A percentile compares a stretch with the other conserved stretches of the same genome.
phyloP scores from a whole-genome alignment of 257 asterid species.

The Oldenlandia corymbosa region DNA sequence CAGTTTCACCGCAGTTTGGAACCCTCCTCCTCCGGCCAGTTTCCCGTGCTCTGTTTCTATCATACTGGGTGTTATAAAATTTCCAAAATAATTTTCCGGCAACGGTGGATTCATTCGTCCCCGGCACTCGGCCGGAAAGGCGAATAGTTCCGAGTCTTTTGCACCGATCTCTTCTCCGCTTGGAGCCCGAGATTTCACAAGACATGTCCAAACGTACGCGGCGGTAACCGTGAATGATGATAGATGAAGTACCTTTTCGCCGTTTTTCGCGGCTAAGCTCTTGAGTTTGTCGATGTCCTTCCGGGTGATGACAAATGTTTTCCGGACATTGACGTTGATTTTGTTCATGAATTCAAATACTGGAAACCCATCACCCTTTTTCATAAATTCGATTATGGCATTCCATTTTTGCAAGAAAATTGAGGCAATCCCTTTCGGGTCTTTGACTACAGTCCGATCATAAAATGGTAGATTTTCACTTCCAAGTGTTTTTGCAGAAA shows the following conservation, averaged over 20 bases:
- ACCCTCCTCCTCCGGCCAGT: slow-evolving; percentile 23
- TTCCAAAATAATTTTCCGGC: slow-evolving; percentile 37
- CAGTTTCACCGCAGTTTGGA: slow-evolving; percentile 20
- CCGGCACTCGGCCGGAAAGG: slow-evolving; percentile 23
- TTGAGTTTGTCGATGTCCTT: slow-evolving; percentile 22
- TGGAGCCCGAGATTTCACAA: slow-evolving; percentile 9
- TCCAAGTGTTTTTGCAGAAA: neutral
- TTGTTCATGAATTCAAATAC: too few relatives aligned
- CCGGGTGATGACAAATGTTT: slow-evolving; percentile 22
- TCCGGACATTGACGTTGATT: slow-evolving; percentile 26
- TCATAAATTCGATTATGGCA: neutral
- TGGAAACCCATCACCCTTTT: neutral
- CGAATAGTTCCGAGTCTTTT: slow-evolving; percentile 8
- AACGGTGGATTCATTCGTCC: slow-evolving; percentile 26
- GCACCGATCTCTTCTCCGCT: neutral
- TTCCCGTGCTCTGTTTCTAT: slow-evolving; percentile 3
- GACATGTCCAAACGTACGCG: slow-evolving; percentile 37
- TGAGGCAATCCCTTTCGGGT: slow-evolving; percentile 14
- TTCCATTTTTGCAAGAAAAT: slow-evolving; percentile 9
- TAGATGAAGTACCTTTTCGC: neutral
- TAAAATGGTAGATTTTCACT: slow-evolving; percentile 11
- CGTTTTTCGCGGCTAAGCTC: slow-evolving; percentile 6
- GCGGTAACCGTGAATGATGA: slow-evolving; percentile 34
- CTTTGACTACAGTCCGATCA: slow-evolving; percentile 23
- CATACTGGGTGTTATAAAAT: slow-evolving; percentile 18